A percentile compares a stretch with the other conserved stretches of the same genome.
These are phyloP conservation scores for Clathrospora elynae DNA, from an alignment of 2,329 filamentous ascomycete genomes.

Conservation along the genomic window DNA sequence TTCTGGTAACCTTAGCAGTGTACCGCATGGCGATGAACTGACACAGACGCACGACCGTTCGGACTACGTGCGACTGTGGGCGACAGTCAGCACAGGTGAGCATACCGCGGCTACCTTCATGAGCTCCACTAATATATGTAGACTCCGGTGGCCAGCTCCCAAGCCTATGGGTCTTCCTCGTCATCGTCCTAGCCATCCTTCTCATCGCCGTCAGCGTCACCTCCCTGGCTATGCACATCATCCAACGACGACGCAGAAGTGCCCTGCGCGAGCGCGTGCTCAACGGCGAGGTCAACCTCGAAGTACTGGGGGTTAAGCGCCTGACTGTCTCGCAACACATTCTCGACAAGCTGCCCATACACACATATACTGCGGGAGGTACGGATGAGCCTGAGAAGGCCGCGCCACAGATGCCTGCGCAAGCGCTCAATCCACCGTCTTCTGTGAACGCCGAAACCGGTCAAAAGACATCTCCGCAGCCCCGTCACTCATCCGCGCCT, in stretches of 20 bases:
- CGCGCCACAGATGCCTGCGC: slow-evolving; percentile 11
- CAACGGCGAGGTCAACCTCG: slow-evolving; percentile 81
- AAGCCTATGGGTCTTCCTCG: slow-evolving; percentile 78
- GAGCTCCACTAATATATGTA: slow-evolving; percentile 11
- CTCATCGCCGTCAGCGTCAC: slow-evolving; percentile 69
- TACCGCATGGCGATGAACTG: slow-evolving; percentile 49
- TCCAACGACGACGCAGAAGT: slow-evolving; percentile 73
- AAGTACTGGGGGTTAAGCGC: slow-evolving; percentile 82
- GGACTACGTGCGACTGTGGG: slow-evolving; percentile 59
- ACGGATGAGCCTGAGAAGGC: slow-evolving; percentile 26
- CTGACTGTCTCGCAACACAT: slow-evolving; percentile 75
- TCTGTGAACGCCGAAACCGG: slow-evolving; percentile 23
- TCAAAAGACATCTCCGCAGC: slow-evolving; percentile 17
- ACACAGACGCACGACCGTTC: slow-evolving; percentile 44
- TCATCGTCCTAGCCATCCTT: slow-evolving; percentile 72
- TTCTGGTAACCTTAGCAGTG: slow-evolving; percentile 70
- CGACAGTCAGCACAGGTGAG: slow-evolving; percentile 55
- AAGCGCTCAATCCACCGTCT: slow-evolving; percentile 16
- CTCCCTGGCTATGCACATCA: slow-evolving; percentile 74
- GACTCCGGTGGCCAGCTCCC: slow-evolving; percentile 65
- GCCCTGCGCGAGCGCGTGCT: slow-evolving; percentile 72
- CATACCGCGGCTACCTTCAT: neutral
- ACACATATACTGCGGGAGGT: slow-evolving; percentile 64
- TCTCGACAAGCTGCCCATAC: slow-evolving; percentile 76
- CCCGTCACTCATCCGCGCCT: slow-evolving; percentile 29